These are phyloP conservation scores for Agrocybe chaxingu DNA, from an alignment of 768 basidiomycete species.

Conservation along the genomic window DNA sequence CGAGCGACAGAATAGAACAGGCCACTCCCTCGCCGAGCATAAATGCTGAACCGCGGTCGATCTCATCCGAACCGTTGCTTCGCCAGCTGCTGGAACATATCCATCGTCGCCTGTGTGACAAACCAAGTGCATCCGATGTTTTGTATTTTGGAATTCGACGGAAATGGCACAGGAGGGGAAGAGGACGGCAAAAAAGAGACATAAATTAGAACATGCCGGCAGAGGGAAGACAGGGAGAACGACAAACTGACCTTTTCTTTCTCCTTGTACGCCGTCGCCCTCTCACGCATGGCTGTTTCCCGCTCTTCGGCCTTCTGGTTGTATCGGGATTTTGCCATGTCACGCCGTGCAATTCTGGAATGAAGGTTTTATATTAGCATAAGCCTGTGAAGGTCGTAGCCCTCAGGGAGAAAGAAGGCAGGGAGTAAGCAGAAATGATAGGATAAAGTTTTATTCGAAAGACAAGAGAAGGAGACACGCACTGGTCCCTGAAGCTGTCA, in stretches of 20 bases:
- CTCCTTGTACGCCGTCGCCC: conserved; percentile 58
- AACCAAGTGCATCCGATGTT: not conserved
- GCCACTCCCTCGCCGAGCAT: not conserved
- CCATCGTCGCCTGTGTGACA: conserved; percentile 72
- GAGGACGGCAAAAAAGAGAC: not conserved
- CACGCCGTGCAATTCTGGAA: conserved; percentile 58
- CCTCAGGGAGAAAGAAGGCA: not conserved
- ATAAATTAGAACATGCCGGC: not conserved
- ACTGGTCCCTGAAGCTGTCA: conserved; percentile 81
- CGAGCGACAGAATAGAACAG: not conserved
- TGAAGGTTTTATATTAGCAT: not conserved
- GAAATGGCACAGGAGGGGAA: not conserved
- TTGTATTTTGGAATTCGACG: not conserved
- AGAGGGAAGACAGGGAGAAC: not conserved
- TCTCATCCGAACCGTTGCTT: conserved; percentile 77
- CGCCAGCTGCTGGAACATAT: conserved; percentile 93
- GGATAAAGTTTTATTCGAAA: conserved; percentile 1
- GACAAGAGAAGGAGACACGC: conserved; percentile 18
- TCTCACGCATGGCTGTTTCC: conserved; percentile 51
- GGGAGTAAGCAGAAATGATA: conserved; percentile 7
- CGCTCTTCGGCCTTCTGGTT: conserved; percentile 62
- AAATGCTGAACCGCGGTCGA: not conserved
- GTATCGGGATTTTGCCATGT: conserved; percentile 64
- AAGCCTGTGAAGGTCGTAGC: conserved; percentile 1
- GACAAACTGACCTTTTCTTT: conserved; percentile 59